Evolutionary conservation across 768 basidiomycete species (phyloP), one percentile per base, ranked within the genome.

Genomic region (Russula earlei): DNA sequence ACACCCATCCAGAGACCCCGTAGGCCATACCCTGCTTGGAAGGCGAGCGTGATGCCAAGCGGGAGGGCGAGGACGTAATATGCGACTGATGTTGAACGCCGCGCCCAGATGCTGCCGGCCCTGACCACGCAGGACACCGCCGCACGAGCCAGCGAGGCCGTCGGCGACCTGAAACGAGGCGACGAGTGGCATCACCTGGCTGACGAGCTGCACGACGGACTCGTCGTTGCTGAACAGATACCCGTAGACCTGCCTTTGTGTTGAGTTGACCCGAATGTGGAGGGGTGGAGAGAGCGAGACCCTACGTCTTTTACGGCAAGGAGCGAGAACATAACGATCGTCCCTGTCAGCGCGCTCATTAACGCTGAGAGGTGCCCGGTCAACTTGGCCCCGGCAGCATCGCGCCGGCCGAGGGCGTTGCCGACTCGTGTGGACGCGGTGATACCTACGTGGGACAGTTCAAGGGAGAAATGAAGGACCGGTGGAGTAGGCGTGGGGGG

Each of bases 351-450:
- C 5, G 86, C 79, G 56, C 85, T 85, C 12, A 85, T 62, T 1
- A 85, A 61, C 2, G 85, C 84, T 3, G 83, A 77, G 1, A 81
- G 78, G 59, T 86, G 82, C 5, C 82, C 81, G 1, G 80, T 76
- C 31, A 71, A 68, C 55, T 78, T 80, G 6, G 85, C 83, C 31
- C 75, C 77, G 0, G 56, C 42, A 2, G 80, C 74, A 6, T 75
- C 75, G 34, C 75, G 74, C 15, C 77, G 71, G 10, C 87, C 87
- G 37, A 88, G 82, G 42, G 84, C 71, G 65, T 87, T 86, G 25
- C 87, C 87, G 6, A 90, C 77, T 15, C 83, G 79, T 12, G 82
- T 79, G 17, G 85, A 86, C 4, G 85, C 81, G 34, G 85, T 83
- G 24, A 89, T 80, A 10, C 85, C 74, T 77, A 56, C 17, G 24